Conservation (phyloP, 768 basidiomycete genomes). For the Cyclocybe cylindracea region DNA sequence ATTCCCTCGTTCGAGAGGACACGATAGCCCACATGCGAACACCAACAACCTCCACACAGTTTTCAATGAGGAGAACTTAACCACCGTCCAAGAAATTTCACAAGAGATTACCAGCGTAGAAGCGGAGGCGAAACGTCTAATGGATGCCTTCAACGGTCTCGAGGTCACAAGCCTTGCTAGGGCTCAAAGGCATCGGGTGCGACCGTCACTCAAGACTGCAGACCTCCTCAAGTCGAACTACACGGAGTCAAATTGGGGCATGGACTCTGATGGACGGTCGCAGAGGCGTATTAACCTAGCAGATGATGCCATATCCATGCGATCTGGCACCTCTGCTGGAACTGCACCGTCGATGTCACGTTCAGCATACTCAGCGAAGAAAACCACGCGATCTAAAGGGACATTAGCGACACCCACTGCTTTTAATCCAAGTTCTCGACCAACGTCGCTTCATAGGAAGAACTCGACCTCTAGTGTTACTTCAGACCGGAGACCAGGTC, state of each 20-base stretch:
- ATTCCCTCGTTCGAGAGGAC: slow-evolving; percentile 42
- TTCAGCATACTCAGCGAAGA: slow-evolving; percentile 43
- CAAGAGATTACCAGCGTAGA: slow-evolving; percentile 70
- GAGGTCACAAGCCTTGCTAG: slow-evolving; percentile 70
- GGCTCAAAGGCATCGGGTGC: slow-evolving; percentile 33
- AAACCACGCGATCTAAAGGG: slow-evolving; percentile 32
- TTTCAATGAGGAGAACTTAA: slow-evolving; percentile 57
- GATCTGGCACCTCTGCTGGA: slow-evolving; percentile 50
- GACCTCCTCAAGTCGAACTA: slow-evolving; percentile 18
- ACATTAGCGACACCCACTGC: slow-evolving; percentile 27
- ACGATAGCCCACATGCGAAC: slow-evolving; percentile 32
- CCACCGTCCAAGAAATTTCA: slow-evolving; percentile 63
- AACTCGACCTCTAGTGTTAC: slow-evolving; percentile 63
- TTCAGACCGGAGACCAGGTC: slow-evolving; percentile 38
- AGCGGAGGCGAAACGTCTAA: slow-evolving; percentile 65
- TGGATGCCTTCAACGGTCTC: slow-evolving; percentile 81
- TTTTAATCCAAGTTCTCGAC: slow-evolving; percentile 25
- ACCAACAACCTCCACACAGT: slow-evolving; percentile 39
- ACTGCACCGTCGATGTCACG: slow-evolving; percentile 50
- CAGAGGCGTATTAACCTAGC: slow-evolving; percentile 35
- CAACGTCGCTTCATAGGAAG: slow-evolving; percentile 51
- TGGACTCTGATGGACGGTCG: slow-evolving; percentile 34
- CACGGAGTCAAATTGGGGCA: slow-evolving; percentile 35
- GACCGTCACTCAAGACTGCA: slow-evolving; percentile 20
- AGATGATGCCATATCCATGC: slow-evolving; percentile 56